These are phyloP conservation scores for Cytidiella melzeri DNA, from an alignment of 768 basidiomycete genomes.

Conservation along the genomic window DNA sequence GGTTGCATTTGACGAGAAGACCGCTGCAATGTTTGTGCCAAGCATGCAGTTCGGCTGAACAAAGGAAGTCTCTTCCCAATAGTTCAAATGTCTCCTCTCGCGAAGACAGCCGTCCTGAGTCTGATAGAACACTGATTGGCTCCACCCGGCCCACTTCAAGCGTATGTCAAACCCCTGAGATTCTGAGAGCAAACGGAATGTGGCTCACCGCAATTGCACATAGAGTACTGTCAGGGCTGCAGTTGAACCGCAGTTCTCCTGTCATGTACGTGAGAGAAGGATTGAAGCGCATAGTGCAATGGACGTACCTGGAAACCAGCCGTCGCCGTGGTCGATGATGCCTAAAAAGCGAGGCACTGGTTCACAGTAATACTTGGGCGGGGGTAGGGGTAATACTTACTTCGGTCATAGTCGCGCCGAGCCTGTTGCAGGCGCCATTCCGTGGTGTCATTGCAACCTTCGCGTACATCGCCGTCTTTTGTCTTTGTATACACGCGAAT, in stretches of 20 bases:
- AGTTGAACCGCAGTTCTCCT: not conserved
- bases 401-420: too few relatives aligned
- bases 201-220: conserved; percentile 5
- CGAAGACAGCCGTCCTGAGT: not conserved
- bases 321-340: not conserved
- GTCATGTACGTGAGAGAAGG: not conserved
- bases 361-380: too few relatives aligned
- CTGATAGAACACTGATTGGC: conserved; percentile 5
- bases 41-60: not conserved
- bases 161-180: not conserved
- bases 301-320: conserved; percentile 4
- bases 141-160: conserved; percentile 1
- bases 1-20: not conserved
- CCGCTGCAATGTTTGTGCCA: conserved; percentile 7
- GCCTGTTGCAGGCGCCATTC: not conserved
- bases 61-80: conserved; percentile 1
- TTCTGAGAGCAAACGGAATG: not conserved
- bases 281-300: not conserved
- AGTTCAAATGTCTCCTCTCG: not conserved
- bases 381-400: too few relatives aligned
- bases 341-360: too few relatives aligned
- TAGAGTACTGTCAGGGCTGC: conserved; percentile 4
- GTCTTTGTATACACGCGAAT: conserved; percentile 7
- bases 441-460: conserved; percentile 4
- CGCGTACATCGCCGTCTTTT: conserved; percentile 2